These are phyloP conservation scores for Sporothrix protearum DNA, from an alignment of 2,329 filamentous ascomycete genomes.

Conservation along the genomic window DNA sequence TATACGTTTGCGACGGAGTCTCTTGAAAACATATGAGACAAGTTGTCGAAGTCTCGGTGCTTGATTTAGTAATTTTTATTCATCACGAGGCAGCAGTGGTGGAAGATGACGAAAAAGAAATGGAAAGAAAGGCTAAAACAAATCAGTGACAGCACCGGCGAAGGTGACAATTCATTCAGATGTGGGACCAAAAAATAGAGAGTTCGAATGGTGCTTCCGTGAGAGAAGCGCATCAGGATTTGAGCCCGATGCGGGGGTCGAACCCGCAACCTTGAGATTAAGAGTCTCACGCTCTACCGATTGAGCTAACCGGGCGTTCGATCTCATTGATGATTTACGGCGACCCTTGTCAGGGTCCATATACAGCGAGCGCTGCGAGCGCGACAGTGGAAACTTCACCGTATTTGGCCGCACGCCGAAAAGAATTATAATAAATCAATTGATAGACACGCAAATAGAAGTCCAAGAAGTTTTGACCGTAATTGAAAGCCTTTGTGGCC, in stretches of 20 bases:
- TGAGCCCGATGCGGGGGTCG: slow-evolving; percentile 49
- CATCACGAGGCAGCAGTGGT: background rate
- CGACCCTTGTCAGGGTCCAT: background rate
- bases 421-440: background rate
- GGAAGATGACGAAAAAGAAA: background rate
- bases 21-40: background rate
- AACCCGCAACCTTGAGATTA: slow-evolving; percentile 42
- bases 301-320: slow-evolving; percentile 59
- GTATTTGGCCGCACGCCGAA: background rate
- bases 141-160: too few species aligned
- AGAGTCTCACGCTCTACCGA: slow-evolving; percentile 73
- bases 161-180: too few species aligned
- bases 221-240: slow-evolving; percentile 38
- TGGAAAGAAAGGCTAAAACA: background rate
- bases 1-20: background rate
- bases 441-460: background rate
- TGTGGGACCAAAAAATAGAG: background rate
- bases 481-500: background rate
- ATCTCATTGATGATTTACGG: slow-evolving; percentile 22
- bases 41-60: too few species aligned
- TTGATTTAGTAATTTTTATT: too few species aligned
- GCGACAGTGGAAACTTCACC: background rate
- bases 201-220: background rate
- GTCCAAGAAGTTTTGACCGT: background rate
- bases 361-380: background rate